These are phyloP conservation scores for Claviceps capensis DNA, from an alignment of 2,329 filamentous ascomycete genomes.

Conservation along the genomic window DNA sequence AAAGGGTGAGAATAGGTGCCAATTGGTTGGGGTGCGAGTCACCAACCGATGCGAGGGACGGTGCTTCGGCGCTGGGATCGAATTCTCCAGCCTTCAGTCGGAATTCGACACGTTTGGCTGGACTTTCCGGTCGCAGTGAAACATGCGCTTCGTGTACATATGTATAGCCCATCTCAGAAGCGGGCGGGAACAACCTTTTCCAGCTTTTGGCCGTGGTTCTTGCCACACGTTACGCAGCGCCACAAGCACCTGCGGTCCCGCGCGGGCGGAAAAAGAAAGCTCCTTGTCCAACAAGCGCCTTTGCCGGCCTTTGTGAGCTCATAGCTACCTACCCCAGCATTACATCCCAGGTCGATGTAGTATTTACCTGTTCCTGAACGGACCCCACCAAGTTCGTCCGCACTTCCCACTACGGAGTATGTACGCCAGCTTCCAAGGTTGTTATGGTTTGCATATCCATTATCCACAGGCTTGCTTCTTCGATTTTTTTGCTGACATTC, in stretches of 20 bases:
- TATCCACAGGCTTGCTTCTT: too few species aligned
- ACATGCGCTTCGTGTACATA: background rate
- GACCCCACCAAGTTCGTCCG: too few species aligned
- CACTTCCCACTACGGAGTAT: too few species aligned
- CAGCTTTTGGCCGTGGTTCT: background rate
- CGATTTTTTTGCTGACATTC: too few species aligned
- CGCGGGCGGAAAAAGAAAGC: background rate
- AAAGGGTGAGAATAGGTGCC: background rate
- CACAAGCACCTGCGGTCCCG: background rate
- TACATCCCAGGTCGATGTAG: too few species aligned
- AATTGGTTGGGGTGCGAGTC: background rate
- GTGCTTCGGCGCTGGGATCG: background rate
- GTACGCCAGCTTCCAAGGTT: too few species aligned
- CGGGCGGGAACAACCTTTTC: background rate
- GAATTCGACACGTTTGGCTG: slow-evolving; percentile 1
- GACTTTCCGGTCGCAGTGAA: slow-evolving; percentile 2
- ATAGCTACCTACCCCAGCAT: too few species aligned
- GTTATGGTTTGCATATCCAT: too few species aligned
- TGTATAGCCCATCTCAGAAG: background rate
- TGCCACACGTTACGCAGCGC: background rate
- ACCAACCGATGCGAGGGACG: background rate
- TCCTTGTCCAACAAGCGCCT: background rate
- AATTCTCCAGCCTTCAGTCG: background rate
- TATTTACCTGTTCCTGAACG: too few species aligned
- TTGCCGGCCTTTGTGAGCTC: background rate